Conservation (phyloP, 768 basidiomycete species). For the Mycena galericulata region DNA sequence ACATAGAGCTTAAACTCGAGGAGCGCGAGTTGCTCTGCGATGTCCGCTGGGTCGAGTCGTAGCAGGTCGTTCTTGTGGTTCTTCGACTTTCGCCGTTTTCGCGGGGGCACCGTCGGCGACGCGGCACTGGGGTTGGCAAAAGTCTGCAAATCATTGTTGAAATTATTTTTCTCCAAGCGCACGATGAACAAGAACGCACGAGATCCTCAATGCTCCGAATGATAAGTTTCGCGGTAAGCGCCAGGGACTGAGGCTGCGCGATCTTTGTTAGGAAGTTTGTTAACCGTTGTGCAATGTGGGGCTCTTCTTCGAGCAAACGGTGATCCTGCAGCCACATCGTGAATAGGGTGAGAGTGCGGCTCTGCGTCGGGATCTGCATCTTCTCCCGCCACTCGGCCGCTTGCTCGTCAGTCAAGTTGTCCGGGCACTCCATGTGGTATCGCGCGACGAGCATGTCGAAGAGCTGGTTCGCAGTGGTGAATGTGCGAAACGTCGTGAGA, state of each 20-base stretch:
- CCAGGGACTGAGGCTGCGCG: slow-evolving; percentile 53
- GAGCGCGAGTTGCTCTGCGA: slow-evolving; percentile 88
- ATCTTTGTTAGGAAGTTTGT: slow-evolving; percentile 66
- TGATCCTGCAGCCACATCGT: slow-evolving; percentile 73
- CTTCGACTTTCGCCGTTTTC: slow-evolving; percentile 59
- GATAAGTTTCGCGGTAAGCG: slow-evolving; percentile 60
- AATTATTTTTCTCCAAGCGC: background rate
- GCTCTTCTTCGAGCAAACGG: slow-evolving; percentile 72
- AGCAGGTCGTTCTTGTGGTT: slow-evolving; percentile 70
- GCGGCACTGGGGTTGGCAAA: slow-evolving; percentile 48
- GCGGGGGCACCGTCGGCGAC: slow-evolving; percentile 42
- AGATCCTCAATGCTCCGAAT: slow-evolving; percentile 65
- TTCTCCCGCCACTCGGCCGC: slow-evolving; percentile 74
- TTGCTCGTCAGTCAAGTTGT: slow-evolving; percentile 62
- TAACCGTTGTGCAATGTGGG: slow-evolving; percentile 66
- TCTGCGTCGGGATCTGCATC: slow-evolving; percentile 72
- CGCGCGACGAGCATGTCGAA: slow-evolving; percentile 76
- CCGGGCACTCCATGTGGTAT: slow-evolving; percentile 67
- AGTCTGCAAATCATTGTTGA: slow-evolving; percentile 49
- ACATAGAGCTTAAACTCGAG: slow-evolving; percentile 77
- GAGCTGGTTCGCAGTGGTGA: slow-evolving; percentile 75
- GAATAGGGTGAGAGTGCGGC: slow-evolving; percentile 68
- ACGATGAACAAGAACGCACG: slow-evolving; percentile 52
- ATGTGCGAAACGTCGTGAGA: slow-evolving; percentile 86
- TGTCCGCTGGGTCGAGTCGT: slow-evolving; percentile 71